Conservation (phyloP, 306 rosid genomes). For the Sicyos edulis region DNA sequence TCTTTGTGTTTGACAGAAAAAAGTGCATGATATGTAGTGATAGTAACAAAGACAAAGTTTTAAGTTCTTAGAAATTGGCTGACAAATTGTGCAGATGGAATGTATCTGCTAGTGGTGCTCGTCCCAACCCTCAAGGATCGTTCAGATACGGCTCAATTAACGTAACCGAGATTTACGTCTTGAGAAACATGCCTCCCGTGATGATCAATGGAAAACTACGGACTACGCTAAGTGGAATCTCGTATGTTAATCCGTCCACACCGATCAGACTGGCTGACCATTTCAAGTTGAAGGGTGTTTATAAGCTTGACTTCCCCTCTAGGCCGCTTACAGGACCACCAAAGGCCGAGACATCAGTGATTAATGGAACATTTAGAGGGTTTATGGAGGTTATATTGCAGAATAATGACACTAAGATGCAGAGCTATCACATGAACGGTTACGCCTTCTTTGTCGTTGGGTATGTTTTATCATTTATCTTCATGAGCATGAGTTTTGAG, state of each 20-base stretch:
- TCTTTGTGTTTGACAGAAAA: not conserved
- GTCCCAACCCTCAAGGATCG: constrained; percentile 97
- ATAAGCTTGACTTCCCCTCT: constrained; percentile 84
- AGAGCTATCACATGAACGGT: constrained; percentile 78
- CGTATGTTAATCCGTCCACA: constrained; percentile 67
- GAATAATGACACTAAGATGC: constrained; percentile 90
- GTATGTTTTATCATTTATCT: constrained; percentile 34
- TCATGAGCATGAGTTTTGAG: not conserved
- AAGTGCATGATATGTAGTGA: too few relatives aligned
- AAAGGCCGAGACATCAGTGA: constrained; percentile 60
- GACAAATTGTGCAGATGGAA: constrained; percentile 64
- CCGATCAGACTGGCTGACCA: constrained; percentile 85
- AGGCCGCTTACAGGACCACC: constrained; percentile 70
- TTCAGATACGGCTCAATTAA: constrained; percentile 91
- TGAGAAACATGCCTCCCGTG: constrained; percentile 62
- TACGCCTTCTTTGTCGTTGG: constrained; percentile 94
- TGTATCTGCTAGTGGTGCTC: constrained; percentile 96
- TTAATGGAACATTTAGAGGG: constrained; percentile 83
- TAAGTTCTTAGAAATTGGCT: constrained; percentile 14
- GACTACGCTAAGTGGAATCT: constrained; percentile 70
- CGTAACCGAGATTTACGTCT: constrained; percentile 77
- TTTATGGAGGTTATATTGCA: constrained; percentile 84
- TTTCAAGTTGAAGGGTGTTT: constrained; percentile 59
- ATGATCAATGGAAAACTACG: constrained; percentile 57
- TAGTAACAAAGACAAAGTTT: too few relatives aligned